Evolutionary conservation across 2,329 filamentous ascomycete species (phyloP).

Genomic region (Aspergillus chevalieri): DNA sequence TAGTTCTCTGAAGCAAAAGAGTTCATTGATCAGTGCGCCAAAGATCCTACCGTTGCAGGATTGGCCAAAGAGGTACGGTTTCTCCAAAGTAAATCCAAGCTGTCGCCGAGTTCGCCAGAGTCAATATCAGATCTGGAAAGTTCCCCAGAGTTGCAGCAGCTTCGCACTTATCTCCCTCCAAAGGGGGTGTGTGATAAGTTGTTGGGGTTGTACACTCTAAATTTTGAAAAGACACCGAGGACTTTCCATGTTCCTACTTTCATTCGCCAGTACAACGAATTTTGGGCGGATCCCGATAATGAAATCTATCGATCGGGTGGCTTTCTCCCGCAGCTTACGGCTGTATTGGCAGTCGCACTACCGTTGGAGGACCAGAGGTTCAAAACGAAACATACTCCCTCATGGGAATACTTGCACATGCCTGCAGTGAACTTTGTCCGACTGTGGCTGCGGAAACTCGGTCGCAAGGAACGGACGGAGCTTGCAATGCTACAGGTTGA

Average conservation of each 20-base stretch:
- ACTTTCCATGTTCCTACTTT: conserved; percentile 18
- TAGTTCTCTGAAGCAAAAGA: conserved; percentile 15
- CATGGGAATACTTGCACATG: conserved; percentile 14
- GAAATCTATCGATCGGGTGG: conserved; percentile 4
- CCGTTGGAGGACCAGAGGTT: conserved; percentile 1
- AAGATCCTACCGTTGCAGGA: conserved; percentile 9
- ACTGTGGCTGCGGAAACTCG: conserved; percentile 13
- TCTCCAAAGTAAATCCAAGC: conserved; percentile 13
- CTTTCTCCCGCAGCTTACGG: conserved; percentile 14
- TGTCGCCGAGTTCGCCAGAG: conserved; percentile 7
- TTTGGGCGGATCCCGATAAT: conserved; percentile 9
- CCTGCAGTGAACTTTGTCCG: conserved; percentile 7
- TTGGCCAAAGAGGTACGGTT: conserved; percentile 21
- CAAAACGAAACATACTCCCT: conserved; percentile 1
- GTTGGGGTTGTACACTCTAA: conserved; percentile 11
- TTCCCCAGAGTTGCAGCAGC: conserved; percentile 11
- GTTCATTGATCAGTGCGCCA: conserved; percentile 15
- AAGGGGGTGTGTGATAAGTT: conserved; percentile 13
- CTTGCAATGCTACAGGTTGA: conserved; percentile 14
- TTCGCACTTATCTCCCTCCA: conserved; percentile 9
- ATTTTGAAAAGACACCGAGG: conserved; percentile 14
- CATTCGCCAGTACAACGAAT: conserved; percentile 7
- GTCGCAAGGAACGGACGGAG: conserved; percentile 15
- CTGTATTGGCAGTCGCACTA: conserved; percentile 8
- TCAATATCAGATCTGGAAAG: conserved; percentile 9